Base-by-base conservation (phyloP, 257 asterid genomes). In the Fraxinus anomala region DNA sequence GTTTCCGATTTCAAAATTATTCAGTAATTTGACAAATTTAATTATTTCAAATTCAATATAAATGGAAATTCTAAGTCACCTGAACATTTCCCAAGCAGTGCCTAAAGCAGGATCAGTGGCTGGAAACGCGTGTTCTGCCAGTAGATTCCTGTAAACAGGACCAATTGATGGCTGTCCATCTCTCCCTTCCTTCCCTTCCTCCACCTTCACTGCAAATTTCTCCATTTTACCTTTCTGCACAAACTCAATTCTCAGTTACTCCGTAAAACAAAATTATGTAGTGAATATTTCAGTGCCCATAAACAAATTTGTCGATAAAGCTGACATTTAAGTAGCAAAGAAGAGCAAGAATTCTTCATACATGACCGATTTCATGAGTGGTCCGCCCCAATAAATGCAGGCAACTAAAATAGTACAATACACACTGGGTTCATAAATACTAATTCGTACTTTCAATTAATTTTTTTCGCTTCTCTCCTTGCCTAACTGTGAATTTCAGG, bases 81-180 rank as follows among this genome's bases (percentile, higher is more conserved):
- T 89, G 84, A 92, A 91, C 76, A 92, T 78, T 0, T 91, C 87
- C 98, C 98, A 94, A 82, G 90, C 84, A 36, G 98, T 94, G 61
- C 89, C 80, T 24, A 86, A 78, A 34, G 85, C 77, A 28, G 92
- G 91, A 89, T 92, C 88, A 16, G 76, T 42, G 5, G 94, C 76
- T 0, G 98, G 97, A 66, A 84, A 94, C 5, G 56, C 92, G 80
- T 86, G 89, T 66, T 88, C 89, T 1, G 97, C 79, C 12, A 92
- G 72, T 69, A 76, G 93, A 82, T 94, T 94, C 70, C 98, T 88
- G 70, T 91, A 89, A 68, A 91, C 81, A 37, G 98, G 97, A 17
- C 98, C 98, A 14, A 92, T 88, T 0, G 98, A 90, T 14, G 86
- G 92, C 77, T 83, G 66, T 77, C 98, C 97, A 17, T 88, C 88